These are phyloP conservation scores for Euclidium syriacum DNA, from an alignment of 345 rosid genomes.

Conservation along the genomic window DNA sequence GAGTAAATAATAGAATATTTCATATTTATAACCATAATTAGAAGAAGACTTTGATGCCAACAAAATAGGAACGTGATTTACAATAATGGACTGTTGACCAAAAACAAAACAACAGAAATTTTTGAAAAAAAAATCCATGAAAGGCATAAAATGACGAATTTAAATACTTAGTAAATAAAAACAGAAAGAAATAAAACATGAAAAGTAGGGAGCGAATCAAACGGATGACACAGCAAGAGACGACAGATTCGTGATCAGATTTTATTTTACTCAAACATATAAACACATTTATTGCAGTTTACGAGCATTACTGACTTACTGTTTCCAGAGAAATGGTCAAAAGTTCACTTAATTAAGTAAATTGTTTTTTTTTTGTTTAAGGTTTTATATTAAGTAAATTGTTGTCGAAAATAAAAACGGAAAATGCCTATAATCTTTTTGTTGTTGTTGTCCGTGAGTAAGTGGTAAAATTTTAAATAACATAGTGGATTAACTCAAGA, in stretches of 20 bases:
- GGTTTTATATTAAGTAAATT: not conserved
- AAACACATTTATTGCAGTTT: conserved; percentile 2
- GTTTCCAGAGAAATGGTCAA: not conserved
- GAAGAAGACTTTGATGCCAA: no score
- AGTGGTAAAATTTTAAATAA: no score
- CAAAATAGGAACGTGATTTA: no score
- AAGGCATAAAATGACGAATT: not conserved
- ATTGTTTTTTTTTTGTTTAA: no score
- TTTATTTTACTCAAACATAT: not conserved
- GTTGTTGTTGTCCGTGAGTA: no score
- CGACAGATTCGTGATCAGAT: not conserved
- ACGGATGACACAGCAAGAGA: not conserved
- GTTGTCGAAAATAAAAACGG: not conserved
- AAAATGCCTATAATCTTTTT: not conserved
- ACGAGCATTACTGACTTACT: conserved; percentile 12
- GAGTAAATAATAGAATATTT: no score
- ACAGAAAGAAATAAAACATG: not conserved
- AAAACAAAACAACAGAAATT: not conserved
- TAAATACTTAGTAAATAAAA: not conserved
- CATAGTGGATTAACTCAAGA: no score
- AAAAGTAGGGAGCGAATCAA: not conserved
- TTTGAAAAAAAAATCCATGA: no score
- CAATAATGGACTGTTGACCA: no score
- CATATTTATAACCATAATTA: no score
- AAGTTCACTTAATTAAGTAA: not conserved